Percentiles rank a stretch among this genome's conserved stretches.
These are phyloP conservation scores for Cladosporium sphaerospermum DNA, from an alignment of 2,329 filamentous ascomycete species.

Conservation along the genomic window DNA sequence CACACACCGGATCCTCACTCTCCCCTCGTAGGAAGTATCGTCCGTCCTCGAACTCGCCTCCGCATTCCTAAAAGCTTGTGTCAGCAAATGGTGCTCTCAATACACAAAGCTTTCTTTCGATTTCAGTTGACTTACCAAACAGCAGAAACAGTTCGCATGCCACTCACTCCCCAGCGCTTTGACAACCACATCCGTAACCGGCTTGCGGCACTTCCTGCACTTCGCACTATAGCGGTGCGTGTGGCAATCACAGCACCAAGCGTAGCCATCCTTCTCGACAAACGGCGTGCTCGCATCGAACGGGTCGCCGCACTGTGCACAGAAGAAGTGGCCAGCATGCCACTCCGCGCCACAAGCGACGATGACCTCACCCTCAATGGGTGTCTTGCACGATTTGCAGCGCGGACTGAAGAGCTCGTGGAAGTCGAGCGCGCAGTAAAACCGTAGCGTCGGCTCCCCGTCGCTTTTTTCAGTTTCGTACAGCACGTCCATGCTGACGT, in stretches of 20 bases:
- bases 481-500: conserved; percentile 51
- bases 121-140: conserved; percentile 43
- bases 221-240: conserved; percentile 85
- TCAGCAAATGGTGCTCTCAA: conserved; percentile 14
- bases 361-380: conserved; percentile 91
- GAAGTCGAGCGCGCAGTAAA: conserved; percentile 98
- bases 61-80: conserved; percentile 46
- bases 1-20: conserved; percentile 54
- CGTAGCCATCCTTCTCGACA: conserved; percentile 95
- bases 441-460: conserved; percentile 67
- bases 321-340: conserved; percentile 98
- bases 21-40: conserved; percentile 57
- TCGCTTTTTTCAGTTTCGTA: conserved; percentile 41
- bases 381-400: conserved; percentile 93
- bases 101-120: neutral
- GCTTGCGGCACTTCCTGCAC: conserved; percentile 75
- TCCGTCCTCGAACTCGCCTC: conserved; percentile 54
- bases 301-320: conserved; percentile 90
- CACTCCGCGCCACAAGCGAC: conserved; percentile 92
- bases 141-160: conserved; percentile 89
- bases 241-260: conserved; percentile 92
- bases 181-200: conserved; percentile 85
- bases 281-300: conserved; percentile 65
- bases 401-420: conserved; percentile 89
- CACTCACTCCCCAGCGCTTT: conserved; percentile 85